These are phyloP conservation scores for Diaporthe sp. DNA, from an alignment of 2,329 filamentous ascomycete genomes.

Conservation along the genomic window DNA sequence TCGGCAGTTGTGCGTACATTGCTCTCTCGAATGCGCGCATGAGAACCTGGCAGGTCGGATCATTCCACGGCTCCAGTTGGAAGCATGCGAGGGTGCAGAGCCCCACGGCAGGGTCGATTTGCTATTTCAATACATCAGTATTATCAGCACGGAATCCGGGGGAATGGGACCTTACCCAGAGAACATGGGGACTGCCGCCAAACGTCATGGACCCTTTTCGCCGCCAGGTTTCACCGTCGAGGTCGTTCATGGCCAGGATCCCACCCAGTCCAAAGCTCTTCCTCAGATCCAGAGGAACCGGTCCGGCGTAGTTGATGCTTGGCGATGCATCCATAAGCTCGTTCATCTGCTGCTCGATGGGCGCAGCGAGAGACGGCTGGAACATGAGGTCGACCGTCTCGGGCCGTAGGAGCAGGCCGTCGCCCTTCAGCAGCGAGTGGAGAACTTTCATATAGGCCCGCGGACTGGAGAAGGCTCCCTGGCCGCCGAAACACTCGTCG, in stretches of 20 bases:
- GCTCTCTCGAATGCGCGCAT: background rate
- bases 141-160: background rate
- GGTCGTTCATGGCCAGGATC: background rate
- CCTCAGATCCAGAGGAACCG: background rate
- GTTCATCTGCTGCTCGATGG: background rate
- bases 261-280: background rate
- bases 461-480: background rate
- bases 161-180: background rate
- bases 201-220: background rate
- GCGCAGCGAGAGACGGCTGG: background rate
- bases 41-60: background rate
- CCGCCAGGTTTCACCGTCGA: background rate
- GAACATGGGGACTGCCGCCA: background rate
- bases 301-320: background rate
- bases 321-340: background rate
- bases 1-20: constrained; percentile 3
- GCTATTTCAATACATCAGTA: background rate
- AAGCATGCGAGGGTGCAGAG: constrained; percentile 2
- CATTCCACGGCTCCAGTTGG: background rate
- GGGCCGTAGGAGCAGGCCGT: background rate
- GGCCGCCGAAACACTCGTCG: background rate
- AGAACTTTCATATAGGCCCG: background rate
- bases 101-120: background rate
- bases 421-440: constrained; percentile 11
- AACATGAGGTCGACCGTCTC: constrained; percentile 11